Evolutionary conservation across 2,329 filamentous ascomycete genomes (phyloP).

Genomic region (Sporothrix brunneoviolacea): DNA sequence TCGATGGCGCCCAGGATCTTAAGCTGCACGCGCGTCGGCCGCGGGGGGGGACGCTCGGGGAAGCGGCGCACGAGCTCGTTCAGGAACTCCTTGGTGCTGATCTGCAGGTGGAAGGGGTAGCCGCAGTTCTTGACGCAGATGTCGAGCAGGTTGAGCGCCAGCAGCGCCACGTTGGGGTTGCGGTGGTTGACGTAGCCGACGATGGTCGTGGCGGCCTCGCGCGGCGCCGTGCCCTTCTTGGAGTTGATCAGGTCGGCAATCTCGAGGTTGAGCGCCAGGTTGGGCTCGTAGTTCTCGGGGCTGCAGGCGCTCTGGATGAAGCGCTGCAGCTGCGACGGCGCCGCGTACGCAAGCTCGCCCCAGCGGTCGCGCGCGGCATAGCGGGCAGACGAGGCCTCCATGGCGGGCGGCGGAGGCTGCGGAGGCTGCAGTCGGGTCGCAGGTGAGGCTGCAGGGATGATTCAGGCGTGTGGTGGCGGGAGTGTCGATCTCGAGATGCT

Average conservation of each 20-base stretch:
- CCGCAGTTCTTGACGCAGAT: conserved; percentile 99
- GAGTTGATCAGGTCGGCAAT: conserved; percentile 94
- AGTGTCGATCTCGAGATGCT: too few species aligned
- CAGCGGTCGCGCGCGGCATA: conserved; percentile 95
- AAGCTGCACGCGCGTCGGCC: conserved; percentile 78
- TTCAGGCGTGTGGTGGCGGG: too few species aligned
- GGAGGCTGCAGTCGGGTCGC: not conserved
- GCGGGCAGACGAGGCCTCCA: conserved; percentile 94
- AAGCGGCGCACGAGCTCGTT: conserved; percentile 97
- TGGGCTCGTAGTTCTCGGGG: conserved; percentile 95
- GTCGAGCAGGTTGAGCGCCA: conserved; percentile 87
- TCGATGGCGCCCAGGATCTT: conserved; percentile 95
- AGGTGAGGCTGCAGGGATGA: too few species aligned
- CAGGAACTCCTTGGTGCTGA: conserved; percentile 96
- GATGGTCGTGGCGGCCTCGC: conserved; percentile 88
- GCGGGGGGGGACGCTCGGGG: conserved; percentile 83
- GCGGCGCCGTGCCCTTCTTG: conserved; percentile 92
- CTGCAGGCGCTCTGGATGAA: conserved; percentile 96
- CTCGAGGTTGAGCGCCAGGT: conserved; percentile 92
- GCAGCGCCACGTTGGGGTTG: conserved; percentile 87
- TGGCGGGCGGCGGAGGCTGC: conserved; percentile 25
- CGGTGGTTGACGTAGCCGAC: conserved; percentile 94
- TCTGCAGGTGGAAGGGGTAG: conserved; percentile 97
- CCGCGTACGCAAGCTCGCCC: conserved; percentile 69
- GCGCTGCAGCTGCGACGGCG: conserved; percentile 81